These are phyloP conservation scores for Zymoseptoria pseudotritici DNA, from an alignment of 2,329 filamentous ascomycete genomes.

Conservation along the genomic window DNA sequence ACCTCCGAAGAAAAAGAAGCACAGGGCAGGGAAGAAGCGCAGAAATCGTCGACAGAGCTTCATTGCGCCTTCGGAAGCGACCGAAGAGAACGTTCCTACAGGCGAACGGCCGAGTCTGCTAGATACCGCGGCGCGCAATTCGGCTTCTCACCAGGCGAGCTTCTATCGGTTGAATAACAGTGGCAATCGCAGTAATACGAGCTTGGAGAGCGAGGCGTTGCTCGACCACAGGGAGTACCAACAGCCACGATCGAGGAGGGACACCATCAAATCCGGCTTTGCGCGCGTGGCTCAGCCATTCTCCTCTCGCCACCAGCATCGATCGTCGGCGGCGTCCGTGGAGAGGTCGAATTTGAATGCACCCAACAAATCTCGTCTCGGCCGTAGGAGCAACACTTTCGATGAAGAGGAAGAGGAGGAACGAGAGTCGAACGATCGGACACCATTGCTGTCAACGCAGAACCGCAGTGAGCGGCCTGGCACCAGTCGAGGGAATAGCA, in stretches of 20 bases:
- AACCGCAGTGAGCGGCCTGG: constrained; percentile 26
- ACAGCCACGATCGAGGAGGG: constrained; percentile 34
- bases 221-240: constrained; percentile 66
- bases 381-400: constrained; percentile 24
- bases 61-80: constrained; percentile 55
- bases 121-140: constrained; percentile 28
- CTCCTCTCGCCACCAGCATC: constrained; percentile 14
- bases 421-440: constrained; percentile 43
- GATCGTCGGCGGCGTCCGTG: constrained; percentile 14
- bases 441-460: constrained; percentile 43
- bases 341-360: constrained; percentile 1
- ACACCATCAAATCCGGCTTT: constrained; percentile 35
- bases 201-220: constrained; percentile 80
- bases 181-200: constrained; percentile 54
- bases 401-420: constrained; percentile 45
- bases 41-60: constrained; percentile 72
- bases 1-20: constrained; percentile 16
- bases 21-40: constrained; percentile 52
- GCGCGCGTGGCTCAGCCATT: constrained; percentile 21
- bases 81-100: constrained; percentile 39
- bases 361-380: constrained; percentile 4
- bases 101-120: constrained; percentile 32
- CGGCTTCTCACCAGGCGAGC: constrained; percentile 34
- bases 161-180: constrained; percentile 51
- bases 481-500: constrained; percentile 24